Evolutionary conservation across 1,284 basidiomycete genomes (phyloP).

Genomic region (Cystobasidiaceae sp.): DNA sequence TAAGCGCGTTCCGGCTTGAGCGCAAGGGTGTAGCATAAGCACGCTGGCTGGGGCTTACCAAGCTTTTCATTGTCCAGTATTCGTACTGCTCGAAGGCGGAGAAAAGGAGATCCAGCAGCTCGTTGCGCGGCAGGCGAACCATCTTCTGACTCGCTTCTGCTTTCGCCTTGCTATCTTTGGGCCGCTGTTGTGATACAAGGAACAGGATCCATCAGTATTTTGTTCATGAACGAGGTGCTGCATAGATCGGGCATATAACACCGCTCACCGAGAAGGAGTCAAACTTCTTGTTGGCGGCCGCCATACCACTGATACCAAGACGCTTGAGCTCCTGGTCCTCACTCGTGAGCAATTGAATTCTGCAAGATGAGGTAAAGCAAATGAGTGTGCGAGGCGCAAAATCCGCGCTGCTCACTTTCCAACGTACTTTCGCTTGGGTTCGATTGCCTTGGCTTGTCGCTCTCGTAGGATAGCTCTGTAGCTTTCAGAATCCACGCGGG

Average conservation of each 20-base stretch:
- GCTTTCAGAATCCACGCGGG: conserved; percentile 38
- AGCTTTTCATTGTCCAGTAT: conserved; percentile 73
- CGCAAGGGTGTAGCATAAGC: not conserved
- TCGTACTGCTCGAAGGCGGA: conserved; percentile 68
- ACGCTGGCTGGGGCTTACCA: conserved; percentile 51
- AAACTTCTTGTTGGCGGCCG: conserved; percentile 33
- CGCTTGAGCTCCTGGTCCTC: conserved; percentile 14
- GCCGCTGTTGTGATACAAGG: conserved; percentile 26
- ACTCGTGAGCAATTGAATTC: conserved; percentile 2
- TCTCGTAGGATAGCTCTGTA: conserved; percentile 48
- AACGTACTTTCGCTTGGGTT: conserved; percentile 44
- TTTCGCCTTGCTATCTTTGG: conserved; percentile 34
- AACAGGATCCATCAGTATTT: no score
- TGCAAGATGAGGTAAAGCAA: no score
- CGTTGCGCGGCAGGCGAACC: conserved; percentile 81
- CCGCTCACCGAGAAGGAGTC: conserved; percentile 40
- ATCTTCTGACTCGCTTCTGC: conserved; percentile 52
- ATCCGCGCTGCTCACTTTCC: no score
- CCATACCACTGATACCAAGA: conserved; percentile 27
- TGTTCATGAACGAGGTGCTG: not conserved
- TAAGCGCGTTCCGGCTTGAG: not conserved
- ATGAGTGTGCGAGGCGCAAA: no score
- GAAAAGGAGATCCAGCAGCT: conserved; percentile 82
- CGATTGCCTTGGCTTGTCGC: conserved; percentile 45
- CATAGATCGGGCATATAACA: not conserved